Evolutionary conservation across 305 asterid species (phyloP).

Genomic region (Rubia peregrina): DNA sequence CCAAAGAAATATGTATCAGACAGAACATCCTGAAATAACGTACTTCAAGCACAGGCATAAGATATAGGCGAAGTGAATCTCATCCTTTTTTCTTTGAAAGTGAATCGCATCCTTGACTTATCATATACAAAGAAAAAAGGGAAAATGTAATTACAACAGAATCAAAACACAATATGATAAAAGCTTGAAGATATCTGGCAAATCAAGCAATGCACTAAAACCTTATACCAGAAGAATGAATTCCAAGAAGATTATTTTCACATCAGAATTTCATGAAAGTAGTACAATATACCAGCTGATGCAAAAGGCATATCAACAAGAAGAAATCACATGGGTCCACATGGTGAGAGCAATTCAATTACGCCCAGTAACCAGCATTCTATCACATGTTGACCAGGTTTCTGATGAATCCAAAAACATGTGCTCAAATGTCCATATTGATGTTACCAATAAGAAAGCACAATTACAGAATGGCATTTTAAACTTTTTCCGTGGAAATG

Average conservation of each 20-base stretch:
- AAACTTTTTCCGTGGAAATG: not conserved
- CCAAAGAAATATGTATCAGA: not conserved
- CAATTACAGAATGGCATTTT: not conserved
- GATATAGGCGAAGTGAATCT: not conserved
- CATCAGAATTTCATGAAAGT: not conserved
- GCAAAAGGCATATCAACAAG: not conserved
- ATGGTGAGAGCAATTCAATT: not conserved
- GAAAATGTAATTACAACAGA: not conserved
- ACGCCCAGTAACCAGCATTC: not conserved
- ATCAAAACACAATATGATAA: not conserved
- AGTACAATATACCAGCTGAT: not conserved
- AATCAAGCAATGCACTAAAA: not conserved
- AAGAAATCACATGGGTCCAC: not conserved
- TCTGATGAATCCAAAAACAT: not conserved
- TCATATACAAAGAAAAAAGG: not conserved
- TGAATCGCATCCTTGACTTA: not conserved
- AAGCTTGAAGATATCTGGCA: not conserved
- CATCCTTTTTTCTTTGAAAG: not conserved
- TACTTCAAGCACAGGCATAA: conserved; percentile 2
- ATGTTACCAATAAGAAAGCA: not conserved
- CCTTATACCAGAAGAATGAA: not conserved
- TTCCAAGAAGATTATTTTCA: not conserved
- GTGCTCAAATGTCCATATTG: not conserved
- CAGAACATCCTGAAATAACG: not conserved
- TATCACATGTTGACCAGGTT: not conserved